Evolutionary conservation across 768 basidiomycete genomes (phyloP).

Genomic region (Rhizopogon vesiculosus): DNA sequence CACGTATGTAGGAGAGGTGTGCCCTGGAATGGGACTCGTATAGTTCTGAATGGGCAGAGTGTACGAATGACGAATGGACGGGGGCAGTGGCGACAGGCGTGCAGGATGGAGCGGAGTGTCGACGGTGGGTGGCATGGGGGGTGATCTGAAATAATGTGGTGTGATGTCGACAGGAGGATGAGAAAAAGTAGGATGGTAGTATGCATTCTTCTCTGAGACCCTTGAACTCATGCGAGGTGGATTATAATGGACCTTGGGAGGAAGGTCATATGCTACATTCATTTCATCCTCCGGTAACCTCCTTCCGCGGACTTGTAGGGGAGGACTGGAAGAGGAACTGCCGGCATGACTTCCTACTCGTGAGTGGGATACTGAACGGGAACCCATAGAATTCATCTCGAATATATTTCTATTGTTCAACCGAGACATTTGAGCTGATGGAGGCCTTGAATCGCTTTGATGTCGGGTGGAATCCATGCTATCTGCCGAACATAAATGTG

Average conservation of each 20-base stretch:
- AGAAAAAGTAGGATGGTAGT: neutral
- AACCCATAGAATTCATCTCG: constrained; percentile 17
- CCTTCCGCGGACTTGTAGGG: constrained; percentile 31
- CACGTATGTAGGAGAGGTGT: constrained; percentile 20
- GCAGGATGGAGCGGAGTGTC: constrained; percentile 15
- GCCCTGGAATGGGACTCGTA: constrained; percentile 14
- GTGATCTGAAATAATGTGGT: neutral
- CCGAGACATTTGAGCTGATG: constrained; percentile 27
- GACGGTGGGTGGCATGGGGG: constrained; percentile 1
- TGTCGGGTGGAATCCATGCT: constrained; percentile 25
- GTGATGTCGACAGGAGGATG: neutral
- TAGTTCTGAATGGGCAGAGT: constrained; percentile 12
- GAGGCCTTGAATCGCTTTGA: constrained; percentile 23
- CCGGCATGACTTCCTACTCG: constrained; percentile 39
- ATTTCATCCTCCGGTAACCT: constrained; percentile 38
- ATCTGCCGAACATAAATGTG: constrained; percentile 13
- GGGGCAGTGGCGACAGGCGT: constrained; percentile 13
- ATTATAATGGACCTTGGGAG: neutral
- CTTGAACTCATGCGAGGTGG: neutral
- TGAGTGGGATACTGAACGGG: constrained; percentile 39
- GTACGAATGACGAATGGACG: constrained; percentile 18
- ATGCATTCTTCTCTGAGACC: neutral
- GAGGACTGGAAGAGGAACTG: constrained; percentile 49
- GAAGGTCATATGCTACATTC: constrained; percentile 13
- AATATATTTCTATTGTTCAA: constrained; percentile 35